phyloP scores from a whole-genome alignment of 306 rosid genomes.

The Vigna mungo region DNA sequence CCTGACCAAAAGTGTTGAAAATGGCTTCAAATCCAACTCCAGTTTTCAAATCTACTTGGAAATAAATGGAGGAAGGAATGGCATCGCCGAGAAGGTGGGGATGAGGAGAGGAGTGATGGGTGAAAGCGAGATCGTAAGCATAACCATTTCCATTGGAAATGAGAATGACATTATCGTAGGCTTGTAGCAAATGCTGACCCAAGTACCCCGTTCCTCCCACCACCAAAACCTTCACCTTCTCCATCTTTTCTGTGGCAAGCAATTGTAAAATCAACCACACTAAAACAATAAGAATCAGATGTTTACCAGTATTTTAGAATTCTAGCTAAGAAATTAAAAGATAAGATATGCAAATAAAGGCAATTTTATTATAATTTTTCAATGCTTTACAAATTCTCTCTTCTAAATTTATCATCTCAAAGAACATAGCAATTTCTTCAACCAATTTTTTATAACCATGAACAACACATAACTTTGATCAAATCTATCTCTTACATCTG shows the following conservation, averaged over 20 bases:
- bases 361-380: too few relatives aligned
- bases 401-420: too few relatives aligned
- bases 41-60: conserved; percentile 77
- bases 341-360: too few relatives aligned
- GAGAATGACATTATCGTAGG: conserved; percentile 47
- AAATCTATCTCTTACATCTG: not conserved
- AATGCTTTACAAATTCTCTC: too few relatives aligned
- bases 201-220: conserved; percentile 95
- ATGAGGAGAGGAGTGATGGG: conserved; percentile 66
- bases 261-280: too few relatives aligned
- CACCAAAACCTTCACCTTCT: conserved; percentile 65
- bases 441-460: not conserved
- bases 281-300: too few relatives aligned
- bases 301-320: too few relatives aligned
- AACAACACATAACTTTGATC: not conserved
- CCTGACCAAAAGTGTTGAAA: conserved; percentile 74
- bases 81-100: conserved; percentile 60
- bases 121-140: conserved; percentile 66
- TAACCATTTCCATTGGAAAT: conserved; percentile 34
- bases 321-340: too few relatives aligned
- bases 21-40: conserved; percentile 80
- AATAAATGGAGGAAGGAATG: conserved; percentile 59
- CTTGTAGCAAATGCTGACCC: conserved; percentile 88
- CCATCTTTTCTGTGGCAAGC: conserved; percentile 26
- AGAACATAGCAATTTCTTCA: too few relatives aligned